A percentile compares a stretch with the other conserved stretches of the same genome.
These are phyloP conservation scores for Microbotryomycetes sp. DNA, from an alignment of 1,284 basidiomycete genomes.

Conservation along the genomic window DNA sequence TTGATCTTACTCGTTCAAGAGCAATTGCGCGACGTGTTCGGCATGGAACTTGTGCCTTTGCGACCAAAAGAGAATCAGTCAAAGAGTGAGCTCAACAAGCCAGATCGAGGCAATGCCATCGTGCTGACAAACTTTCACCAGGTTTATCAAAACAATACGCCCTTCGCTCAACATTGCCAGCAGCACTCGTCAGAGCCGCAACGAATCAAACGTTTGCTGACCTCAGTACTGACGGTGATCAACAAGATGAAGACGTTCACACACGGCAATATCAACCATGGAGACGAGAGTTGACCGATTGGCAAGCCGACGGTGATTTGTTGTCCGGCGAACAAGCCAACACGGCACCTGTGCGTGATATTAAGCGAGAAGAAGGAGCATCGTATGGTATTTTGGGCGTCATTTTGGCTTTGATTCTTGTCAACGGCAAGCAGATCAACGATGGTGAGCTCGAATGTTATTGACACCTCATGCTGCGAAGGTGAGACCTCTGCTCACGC, in stretches of 20 bases:
- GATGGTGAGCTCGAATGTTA: conserved; percentile 40
- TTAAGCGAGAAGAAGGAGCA: conserved; percentile 27
- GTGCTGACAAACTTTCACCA: conserved; percentile 3
- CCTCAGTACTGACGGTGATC: neutral
- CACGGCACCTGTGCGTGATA: conserved; percentile 18
- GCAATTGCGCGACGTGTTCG: conserved; percentile 17
- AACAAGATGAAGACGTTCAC: neutral
- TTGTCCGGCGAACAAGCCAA: neutral
- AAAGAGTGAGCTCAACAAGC: conserved; percentile 17
- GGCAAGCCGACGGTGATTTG: neutral
- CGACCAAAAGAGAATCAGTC: conserved; percentile 16
- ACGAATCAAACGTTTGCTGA: neutral
- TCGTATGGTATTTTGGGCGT: conserved; percentile 38
- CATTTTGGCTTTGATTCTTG: conserved; percentile 40
- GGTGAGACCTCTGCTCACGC: too few species aligned
- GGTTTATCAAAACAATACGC: conserved; percentile 19
- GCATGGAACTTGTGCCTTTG: conserved; percentile 27
- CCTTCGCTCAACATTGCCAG: conserved; percentile 25
- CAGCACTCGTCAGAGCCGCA: conserved; percentile 12
- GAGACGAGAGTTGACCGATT: neutral
- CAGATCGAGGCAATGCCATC: neutral
- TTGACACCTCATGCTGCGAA: too few species aligned
- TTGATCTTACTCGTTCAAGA: conserved; percentile 25
- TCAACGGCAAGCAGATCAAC: conserved; percentile 39
- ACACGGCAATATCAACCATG: neutral